Evolutionary conservation across 495 filamentous ascomycete species (phyloP).

Genomic region (Penicillium canescens): DNA sequence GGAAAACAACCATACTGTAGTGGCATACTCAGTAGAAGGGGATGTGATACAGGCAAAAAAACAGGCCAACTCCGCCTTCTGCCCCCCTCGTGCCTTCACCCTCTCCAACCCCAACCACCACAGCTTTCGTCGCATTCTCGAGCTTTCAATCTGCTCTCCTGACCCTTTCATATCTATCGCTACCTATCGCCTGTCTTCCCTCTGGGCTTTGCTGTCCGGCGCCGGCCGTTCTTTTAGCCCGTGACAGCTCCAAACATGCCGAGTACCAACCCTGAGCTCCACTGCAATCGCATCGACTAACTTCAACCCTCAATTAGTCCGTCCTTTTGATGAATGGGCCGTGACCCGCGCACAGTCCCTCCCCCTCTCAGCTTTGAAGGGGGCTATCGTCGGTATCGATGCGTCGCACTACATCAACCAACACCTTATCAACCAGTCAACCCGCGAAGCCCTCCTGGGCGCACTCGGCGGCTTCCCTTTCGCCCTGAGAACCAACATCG

Average conservation of each 20-base stretch:
- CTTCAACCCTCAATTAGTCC: constrained; percentile 42
- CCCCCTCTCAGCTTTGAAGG: constrained; percentile 65
- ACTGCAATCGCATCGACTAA: constrained; percentile 10
- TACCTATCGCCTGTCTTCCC: background rate
- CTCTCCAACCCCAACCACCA: constrained; percentile 2
- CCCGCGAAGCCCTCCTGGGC: constrained; percentile 81
- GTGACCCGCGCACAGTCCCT: constrained; percentile 52
- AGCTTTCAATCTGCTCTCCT: constrained; percentile 7
- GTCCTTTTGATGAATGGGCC: constrained; percentile 60
- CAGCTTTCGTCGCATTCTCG: constrained; percentile 14
- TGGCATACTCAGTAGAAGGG: no score
- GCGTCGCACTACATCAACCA: constrained; percentile 83
- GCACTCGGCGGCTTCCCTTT: constrained; percentile 90
- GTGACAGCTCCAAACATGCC: constrained; percentile 42
- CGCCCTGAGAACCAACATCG: constrained; percentile 66
- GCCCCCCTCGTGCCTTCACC: constrained; percentile 4
- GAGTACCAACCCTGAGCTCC: constrained; percentile 27
- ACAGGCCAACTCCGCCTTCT: constrained; percentile 19
- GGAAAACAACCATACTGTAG: background rate
- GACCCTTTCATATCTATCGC: constrained; percentile 3
- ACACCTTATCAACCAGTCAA: constrained; percentile 64
- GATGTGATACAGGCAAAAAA: constrained; percentile 16
- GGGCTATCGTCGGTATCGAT: constrained; percentile 78
- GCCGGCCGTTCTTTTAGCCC: constrained; percentile 30
- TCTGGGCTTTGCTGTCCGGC: constrained; percentile 32